phyloP scores from a whole-genome alignment of 2,329 filamentous ascomycete genomes.

The Lasiodiplodia hormozganensis region DNA sequence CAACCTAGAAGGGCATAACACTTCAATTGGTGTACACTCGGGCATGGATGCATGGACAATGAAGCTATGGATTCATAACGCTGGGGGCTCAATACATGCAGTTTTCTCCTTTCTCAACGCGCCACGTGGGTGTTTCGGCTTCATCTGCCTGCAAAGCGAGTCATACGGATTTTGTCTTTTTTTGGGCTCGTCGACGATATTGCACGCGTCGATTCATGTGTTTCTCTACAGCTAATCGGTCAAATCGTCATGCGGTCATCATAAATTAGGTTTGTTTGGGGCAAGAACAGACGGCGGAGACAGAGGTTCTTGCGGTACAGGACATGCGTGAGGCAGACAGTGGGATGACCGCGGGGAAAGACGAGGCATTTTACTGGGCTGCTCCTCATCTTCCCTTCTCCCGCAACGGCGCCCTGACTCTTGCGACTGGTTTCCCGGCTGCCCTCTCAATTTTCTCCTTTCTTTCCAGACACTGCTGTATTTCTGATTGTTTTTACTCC shows the following conservation, averaged over 20 bases:
- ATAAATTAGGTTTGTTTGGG: slow-evolving; percentile 17
- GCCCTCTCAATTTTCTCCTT: slow-evolving; percentile 15
- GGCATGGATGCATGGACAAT: slow-evolving; percentile 27
- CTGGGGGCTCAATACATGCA: slow-evolving; percentile 26
- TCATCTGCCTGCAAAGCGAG: slow-evolving; percentile 20
- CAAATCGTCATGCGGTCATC: slow-evolving; percentile 26
- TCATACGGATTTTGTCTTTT: slow-evolving; percentile 24
- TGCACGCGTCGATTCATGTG: slow-evolving; percentile 25
- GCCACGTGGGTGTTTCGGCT: slow-evolving; percentile 27
- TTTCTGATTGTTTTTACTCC: slow-evolving; percentile 26
- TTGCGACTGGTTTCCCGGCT: slow-evolving; percentile 8
- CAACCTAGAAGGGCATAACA: slow-evolving; percentile 21
- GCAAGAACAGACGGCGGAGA: slow-evolving; percentile 13
- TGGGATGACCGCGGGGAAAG: slow-evolving; percentile 16
- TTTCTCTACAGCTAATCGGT: slow-evolving; percentile 27
- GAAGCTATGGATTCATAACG: slow-evolving; percentile 27
- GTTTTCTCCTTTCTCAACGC: slow-evolving; percentile 26
- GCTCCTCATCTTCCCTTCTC: slow-evolving; percentile 8
- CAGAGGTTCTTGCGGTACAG: slow-evolving; percentile 5
- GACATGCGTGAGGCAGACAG: slow-evolving; percentile 1
- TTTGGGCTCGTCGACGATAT: slow-evolving; percentile 24
- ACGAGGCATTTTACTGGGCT: slow-evolving; percentile 23
- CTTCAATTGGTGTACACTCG: slow-evolving; percentile 20
- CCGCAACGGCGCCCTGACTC: slow-evolving; percentile 11
- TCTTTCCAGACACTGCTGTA: slow-evolving; percentile 27